Percentiles rank a stretch among this genome's conserved stretches.
Evolutionary conservation across 2,329 filamentous ascomycete species (phyloP).

Genomic region (Macrophomina pseudophaseolina): DNA sequence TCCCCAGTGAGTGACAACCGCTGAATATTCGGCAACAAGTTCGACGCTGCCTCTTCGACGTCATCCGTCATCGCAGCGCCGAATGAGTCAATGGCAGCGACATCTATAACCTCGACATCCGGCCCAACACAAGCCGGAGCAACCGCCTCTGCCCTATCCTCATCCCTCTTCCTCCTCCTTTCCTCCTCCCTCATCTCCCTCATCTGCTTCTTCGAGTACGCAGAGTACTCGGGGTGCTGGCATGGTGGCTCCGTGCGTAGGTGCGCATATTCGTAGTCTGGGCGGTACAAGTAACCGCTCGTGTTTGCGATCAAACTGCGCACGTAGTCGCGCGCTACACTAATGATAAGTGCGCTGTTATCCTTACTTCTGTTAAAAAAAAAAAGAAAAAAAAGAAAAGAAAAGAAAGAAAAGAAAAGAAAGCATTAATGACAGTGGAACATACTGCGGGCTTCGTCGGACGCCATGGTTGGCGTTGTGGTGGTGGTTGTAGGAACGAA

Average conservation of each 20-base stretch:
- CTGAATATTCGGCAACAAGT: conserved; percentile 6
- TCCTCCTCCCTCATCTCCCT: neutral
- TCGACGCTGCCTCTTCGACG: neutral
- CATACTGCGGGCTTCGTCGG: conserved; percentile 1
- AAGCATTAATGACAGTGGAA: too few relatives aligned
- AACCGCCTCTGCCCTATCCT: neutral
- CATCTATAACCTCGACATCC: neutral
- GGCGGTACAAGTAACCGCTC: conserved; percentile 16
- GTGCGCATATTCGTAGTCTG: conserved; percentile 1
- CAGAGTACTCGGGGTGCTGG: neutral
- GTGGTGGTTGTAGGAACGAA: neutral
- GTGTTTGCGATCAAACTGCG: conserved; percentile 11
- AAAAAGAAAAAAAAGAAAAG: too few relatives aligned
- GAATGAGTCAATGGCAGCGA: neutral
- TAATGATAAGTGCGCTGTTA: neutral
- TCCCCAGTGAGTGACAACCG: neutral
- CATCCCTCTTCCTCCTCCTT: neutral
- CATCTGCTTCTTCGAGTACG: conserved; percentile 3
- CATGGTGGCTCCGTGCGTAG: conserved; percentile 13
- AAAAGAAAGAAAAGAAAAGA: too few relatives aligned
- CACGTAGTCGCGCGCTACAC: neutral
- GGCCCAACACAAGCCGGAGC: neutral
- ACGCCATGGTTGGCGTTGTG: neutral
- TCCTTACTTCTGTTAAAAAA: too few relatives aligned
- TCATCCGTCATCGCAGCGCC: neutral